Conservation (phyloP, 1,284 basidiomycete species). For the Cystobasidium sp. region DNA sequence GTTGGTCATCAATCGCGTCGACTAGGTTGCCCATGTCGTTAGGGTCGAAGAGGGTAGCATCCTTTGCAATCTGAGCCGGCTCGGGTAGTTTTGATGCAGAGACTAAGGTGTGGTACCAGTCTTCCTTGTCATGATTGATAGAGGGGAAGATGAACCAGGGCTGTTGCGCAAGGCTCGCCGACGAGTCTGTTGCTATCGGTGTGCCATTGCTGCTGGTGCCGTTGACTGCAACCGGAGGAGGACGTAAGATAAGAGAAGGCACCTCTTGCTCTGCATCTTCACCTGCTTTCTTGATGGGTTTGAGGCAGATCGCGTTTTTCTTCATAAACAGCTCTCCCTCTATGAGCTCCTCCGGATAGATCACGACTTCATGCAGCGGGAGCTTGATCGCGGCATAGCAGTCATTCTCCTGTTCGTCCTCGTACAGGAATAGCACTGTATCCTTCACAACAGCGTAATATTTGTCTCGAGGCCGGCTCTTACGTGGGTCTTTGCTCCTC, state of each 20-base stretch:
- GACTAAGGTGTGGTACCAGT: slow-evolving; percentile 91
- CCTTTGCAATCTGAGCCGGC: slow-evolving; percentile 47
- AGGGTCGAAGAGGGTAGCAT: slow-evolving; percentile 68
- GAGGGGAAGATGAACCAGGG: slow-evolving; percentile 91
- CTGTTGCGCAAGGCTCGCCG: slow-evolving; percentile 53
- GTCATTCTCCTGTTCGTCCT: slow-evolving; percentile 83
- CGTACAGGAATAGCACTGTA: slow-evolving; percentile 84
- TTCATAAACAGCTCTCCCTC: slow-evolving; percentile 88
- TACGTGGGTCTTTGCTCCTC: slow-evolving; percentile 68
- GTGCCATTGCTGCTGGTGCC: not conserved
- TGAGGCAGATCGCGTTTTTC: slow-evolving; percentile 80
- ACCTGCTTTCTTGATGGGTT: slow-evolving; percentile 61
- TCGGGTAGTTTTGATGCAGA: slow-evolving; percentile 67
- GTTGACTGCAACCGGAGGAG: slow-evolving; percentile 6
- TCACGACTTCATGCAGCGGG: slow-evolving; percentile 68
- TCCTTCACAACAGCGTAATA: slow-evolving; percentile 89
- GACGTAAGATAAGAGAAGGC: slow-evolving; percentile 28
- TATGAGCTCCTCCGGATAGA: slow-evolving; percentile 68
- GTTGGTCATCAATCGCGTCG: slow-evolving; percentile 81
- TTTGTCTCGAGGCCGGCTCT: slow-evolving; percentile 78
- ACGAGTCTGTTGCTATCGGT: not conserved
- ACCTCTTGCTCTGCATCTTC: slow-evolving; percentile 60
- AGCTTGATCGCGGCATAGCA: slow-evolving; percentile 84
- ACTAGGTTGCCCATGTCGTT: slow-evolving; percentile 84
- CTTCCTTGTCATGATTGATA: slow-evolving; percentile 76